These are phyloP conservation scores for Blumeria graminis DNA, from an alignment of 2,329 filamentous ascomycete genomes.

Conservation along the genomic window DNA sequence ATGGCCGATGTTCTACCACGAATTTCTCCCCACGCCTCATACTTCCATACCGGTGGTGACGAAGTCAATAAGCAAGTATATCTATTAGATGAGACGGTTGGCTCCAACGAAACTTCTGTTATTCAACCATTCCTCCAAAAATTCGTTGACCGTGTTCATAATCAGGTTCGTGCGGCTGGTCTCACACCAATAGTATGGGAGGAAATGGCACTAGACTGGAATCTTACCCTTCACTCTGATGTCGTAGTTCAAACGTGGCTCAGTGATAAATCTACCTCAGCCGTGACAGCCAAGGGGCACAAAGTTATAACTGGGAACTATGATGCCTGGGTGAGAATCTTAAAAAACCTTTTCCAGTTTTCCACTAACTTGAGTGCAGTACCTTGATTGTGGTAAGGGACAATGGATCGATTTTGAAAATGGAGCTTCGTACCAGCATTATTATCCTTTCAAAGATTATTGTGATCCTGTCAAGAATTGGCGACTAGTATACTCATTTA, in stretches of 20 bases:
- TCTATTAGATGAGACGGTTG: slow-evolving; percentile 45
- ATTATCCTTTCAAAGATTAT: slow-evolving; percentile 58
- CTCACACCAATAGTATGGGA: slow-evolving; percentile 68
- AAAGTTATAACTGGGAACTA: slow-evolving; percentile 55
- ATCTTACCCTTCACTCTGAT: slow-evolving; percentile 44
- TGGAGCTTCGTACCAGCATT: slow-evolving; percentile 24
- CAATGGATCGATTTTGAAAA: slow-evolving; percentile 52
- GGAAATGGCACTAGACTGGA: slow-evolving; percentile 61
- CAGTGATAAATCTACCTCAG: slow-evolving; percentile 31
- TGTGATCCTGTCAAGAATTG: slow-evolving; percentile 62
- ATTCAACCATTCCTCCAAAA: slow-evolving; percentile 54
- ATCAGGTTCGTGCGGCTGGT: slow-evolving; percentile 34
- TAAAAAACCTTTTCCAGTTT: no score
- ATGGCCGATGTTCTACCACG: slow-evolving; percentile 58
- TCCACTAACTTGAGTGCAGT: slow-evolving; percentile 21
- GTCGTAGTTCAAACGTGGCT: slow-evolving; percentile 64
- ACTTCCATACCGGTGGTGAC: slow-evolving; percentile 76
- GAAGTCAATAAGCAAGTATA: slow-evolving; percentile 64
- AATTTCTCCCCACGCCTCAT: slow-evolving; percentile 38
- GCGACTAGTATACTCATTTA: slow-evolving; percentile 58
- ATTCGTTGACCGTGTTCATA: slow-evolving; percentile 49
- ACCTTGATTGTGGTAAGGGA: slow-evolving; percentile 63
- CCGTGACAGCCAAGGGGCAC: slow-evolving; percentile 36
- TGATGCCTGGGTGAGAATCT: slow-evolving; percentile 27
- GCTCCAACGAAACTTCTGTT: slow-evolving; percentile 37